Evolutionary conservation across 2,329 filamentous ascomycete species (phyloP).

Genomic region (Cercospora brassicicola): DNA sequence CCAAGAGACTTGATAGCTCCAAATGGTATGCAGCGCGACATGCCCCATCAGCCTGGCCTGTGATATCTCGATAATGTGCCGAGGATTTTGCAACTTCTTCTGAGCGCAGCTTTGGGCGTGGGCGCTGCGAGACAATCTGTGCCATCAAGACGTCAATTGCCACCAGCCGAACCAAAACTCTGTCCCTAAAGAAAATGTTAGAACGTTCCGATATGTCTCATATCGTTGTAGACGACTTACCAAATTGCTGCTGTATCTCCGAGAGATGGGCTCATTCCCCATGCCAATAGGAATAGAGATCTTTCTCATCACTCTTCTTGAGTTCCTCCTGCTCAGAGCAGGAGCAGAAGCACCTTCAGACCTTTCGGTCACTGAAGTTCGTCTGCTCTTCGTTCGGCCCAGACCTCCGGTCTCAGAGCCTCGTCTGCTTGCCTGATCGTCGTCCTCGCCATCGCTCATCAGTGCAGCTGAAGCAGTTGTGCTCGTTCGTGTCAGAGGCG

Average conservation of each 20-base stretch:
- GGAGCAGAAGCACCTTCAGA: slow-evolving; percentile 7
- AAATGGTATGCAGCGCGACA: background rate
- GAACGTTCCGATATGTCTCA: background rate
- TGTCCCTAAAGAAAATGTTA: background rate
- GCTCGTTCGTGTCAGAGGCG: slow-evolving; percentile 38
- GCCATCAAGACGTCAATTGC: background rate
- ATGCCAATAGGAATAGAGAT: slow-evolving; percentile 50
- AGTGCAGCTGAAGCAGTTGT: slow-evolving; percentile 33
- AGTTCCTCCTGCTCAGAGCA: slow-evolving; percentile 28
- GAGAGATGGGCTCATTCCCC: slow-evolving; percentile 44
- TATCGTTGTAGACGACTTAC: slow-evolving; percentile 19
- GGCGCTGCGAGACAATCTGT: background rate
- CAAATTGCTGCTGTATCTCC: slow-evolving; percentile 49
- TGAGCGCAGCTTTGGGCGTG: background rate
- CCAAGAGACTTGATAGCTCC: background rate
- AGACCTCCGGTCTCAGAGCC: slow-evolving; percentile 18
- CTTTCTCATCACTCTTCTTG: slow-evolving; percentile 40
- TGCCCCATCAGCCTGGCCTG: background rate
- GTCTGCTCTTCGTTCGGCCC: slow-evolving; percentile 16
- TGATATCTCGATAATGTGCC: background rate
- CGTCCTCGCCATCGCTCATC: slow-evolving; percentile 30
- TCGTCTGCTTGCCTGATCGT: slow-evolving; percentile 22
- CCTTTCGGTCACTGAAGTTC: slow-evolving; percentile 19
- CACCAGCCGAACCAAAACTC: slow-evolving; percentile 2
- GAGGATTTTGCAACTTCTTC: background rate